Percentiles rank a stretch among this genome's conserved stretches.
Conservation (phyloP, 1,139 yeast species). For the Geotrichum bryndzae region DNA sequence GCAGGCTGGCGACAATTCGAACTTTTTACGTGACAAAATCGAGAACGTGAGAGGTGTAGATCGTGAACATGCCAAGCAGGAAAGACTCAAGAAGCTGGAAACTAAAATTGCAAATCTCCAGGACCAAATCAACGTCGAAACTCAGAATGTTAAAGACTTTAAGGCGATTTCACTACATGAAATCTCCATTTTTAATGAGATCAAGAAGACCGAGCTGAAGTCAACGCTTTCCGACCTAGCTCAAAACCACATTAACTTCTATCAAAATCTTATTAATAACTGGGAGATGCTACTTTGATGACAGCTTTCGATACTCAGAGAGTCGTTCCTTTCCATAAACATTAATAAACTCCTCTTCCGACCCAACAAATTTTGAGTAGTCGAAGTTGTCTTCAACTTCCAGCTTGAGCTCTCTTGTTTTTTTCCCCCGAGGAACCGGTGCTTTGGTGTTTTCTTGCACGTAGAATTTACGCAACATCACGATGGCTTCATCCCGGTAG, state of each 20-base stretch:
- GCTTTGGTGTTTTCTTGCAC: conserved; percentile 79
- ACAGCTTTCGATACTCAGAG: conserved; percentile 5
- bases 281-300: conserved; percentile 11
- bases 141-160: conserved; percentile 62
- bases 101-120: conserved; percentile 54
- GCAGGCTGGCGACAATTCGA: conserved; percentile 53
- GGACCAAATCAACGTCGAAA: conserved; percentile 57
- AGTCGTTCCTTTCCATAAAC: conserved; percentile 46
- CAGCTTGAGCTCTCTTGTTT: conserved; percentile 64
- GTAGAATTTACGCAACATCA: conserved; percentile 74
- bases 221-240: conserved; percentile 64
- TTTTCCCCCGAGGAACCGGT: conserved; percentile 72
- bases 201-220: conserved; percentile 73
- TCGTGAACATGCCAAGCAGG: conserved; percentile 50
- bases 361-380: conserved; percentile 43
- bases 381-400: conserved; percentile 50
- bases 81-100: conserved; percentile 46
- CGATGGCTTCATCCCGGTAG: conserved; percentile 72
- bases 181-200: conserved; percentile 73
- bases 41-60: conserved; percentile 58
- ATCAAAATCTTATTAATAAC: conserved; percentile 34
- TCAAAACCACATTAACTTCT: conserved; percentile 70
- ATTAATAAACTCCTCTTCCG: conserved; percentile 42
- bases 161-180: conserved; percentile 63
- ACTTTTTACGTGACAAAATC: conserved; percentile 48